These are phyloP conservation scores for Acacia confusa DNA, from an alignment of 306 rosid species.

Conservation along the genomic window DNA sequence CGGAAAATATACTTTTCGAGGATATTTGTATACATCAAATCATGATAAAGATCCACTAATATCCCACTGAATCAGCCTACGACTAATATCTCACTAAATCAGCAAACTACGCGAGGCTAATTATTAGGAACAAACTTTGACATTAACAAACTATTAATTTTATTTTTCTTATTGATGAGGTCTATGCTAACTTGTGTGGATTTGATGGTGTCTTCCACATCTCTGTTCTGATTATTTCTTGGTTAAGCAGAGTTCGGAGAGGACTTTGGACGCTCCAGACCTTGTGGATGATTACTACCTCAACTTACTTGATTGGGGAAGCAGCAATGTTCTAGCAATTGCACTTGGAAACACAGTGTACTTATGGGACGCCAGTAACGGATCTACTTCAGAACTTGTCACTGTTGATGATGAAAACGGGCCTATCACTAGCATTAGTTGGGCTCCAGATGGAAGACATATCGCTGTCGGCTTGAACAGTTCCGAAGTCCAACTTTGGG, in stretches of 20 bases:
- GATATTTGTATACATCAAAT: no score
- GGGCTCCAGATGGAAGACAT: conserved; percentile 74
- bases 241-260: conserved; percentile 52
- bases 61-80: no score
- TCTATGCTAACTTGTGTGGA: not conserved
- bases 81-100: no score
- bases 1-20: not conserved
- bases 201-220: not conserved
- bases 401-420: conserved; percentile 60
- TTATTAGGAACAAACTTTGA: not conserved
- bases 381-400: conserved; percentile 58
- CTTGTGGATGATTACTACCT: conserved; percentile 67
- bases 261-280: conserved; percentile 71
- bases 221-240: conserved; percentile 11
- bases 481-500: conserved; percentile 67
- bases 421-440: conserved; percentile 58
- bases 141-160: no score
- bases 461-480: conserved; percentile 59
- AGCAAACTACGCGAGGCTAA: not conserved
- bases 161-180: not conserved
- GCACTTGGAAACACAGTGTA: conserved; percentile 62
- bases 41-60: no score
- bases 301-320: conserved; percentile 67
- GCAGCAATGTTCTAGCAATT: conserved; percentile 59
- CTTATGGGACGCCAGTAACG: conserved; percentile 56